Base-by-base conservation (phyloP, 352 stramenopile species). In the Aphanomyces euteiches region DNA sequence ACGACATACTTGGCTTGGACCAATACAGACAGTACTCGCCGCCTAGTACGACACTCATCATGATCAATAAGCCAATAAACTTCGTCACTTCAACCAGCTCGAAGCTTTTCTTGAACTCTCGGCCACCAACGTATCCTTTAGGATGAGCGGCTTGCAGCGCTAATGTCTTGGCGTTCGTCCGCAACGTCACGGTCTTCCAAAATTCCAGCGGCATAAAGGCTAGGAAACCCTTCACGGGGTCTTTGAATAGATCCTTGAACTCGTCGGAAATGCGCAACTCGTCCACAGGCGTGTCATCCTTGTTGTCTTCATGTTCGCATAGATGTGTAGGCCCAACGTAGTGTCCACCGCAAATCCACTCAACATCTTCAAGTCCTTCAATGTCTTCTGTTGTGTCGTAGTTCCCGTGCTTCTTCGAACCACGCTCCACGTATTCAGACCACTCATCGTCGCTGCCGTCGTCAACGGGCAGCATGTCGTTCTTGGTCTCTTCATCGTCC, bases 1-100 rank as follows among this genome's bases (percentile, higher is more conserved):
- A 58, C 50, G 50, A 58, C 50, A 58, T 4, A 2, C 50, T 58
- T 8, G 50, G 50, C 1, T 58, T 58, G 8, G n/a, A 58, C 50
- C 50, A 58, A 58, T 58, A 58, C 50, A 58, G 50, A 19, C 50
- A 4, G 50, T 58, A 58, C 50, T 58, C 50, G n/a, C 50, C 50
- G 37, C 50, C 50, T 21, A 2, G 50, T 8, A 58, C 50, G 8
- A 58, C 50, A 58, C 50, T 58, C 50, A 58, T 58, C 50, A 58
- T 58, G 8, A 58, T 19, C 8, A 58, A 19, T 19, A 58, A 19
- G 50, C 50, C 50, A 10, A 58, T 19, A 19, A 58, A 58, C 50
- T 58, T 58, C 50, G 3, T 58, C n/a, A 58, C 50, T 58, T 58
- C 50, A 8, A 19, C 50, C 8, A 58, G 50, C 8, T 58, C 50